Evolutionary conservation across 768 basidiomycete genomes (phyloP).

Genomic region (Lyophyllum shimeji): DNA sequence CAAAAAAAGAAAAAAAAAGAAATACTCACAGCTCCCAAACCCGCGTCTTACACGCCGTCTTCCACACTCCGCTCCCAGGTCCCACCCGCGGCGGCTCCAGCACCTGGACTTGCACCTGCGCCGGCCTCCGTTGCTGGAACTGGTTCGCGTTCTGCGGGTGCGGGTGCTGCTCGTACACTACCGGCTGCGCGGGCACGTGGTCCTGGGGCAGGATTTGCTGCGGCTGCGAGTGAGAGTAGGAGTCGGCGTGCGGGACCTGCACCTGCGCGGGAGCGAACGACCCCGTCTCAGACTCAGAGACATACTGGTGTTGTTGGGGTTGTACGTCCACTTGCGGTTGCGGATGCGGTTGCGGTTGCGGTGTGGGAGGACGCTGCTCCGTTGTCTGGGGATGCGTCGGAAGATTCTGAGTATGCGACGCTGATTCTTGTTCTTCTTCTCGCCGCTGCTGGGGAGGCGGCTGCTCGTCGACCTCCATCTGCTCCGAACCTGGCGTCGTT

Average conservation of each 20-base stretch:
- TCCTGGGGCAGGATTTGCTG: not conserved
- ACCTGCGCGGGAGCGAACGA: no score
- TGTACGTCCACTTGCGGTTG: not conserved
- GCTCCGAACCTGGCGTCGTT: not conserved
- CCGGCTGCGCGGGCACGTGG: no score
- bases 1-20: slow-evolving; percentile 1
- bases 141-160: not conserved
- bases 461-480: not conserved
- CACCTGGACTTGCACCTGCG: not conserved
- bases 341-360: not conserved
- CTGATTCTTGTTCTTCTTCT: no score
- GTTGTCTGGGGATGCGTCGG: no score
- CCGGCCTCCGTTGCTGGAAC: not conserved
- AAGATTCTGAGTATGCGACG: no score
- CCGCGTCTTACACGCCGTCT: slow-evolving; percentile 19
- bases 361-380: no score
- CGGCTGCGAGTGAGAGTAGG: not conserved
- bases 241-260: no score
- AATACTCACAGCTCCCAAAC: slow-evolving; percentile 21
- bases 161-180: not conserved
- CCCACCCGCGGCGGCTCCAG: slow-evolving; percentile 4
- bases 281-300: no score
- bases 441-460: not conserved
- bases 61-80: slow-evolving; percentile 16
- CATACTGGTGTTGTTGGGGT: no score